Base-by-base conservation (phyloP, 148 eudicot genomes). In the Dianthus caryophyllus region DNA sequence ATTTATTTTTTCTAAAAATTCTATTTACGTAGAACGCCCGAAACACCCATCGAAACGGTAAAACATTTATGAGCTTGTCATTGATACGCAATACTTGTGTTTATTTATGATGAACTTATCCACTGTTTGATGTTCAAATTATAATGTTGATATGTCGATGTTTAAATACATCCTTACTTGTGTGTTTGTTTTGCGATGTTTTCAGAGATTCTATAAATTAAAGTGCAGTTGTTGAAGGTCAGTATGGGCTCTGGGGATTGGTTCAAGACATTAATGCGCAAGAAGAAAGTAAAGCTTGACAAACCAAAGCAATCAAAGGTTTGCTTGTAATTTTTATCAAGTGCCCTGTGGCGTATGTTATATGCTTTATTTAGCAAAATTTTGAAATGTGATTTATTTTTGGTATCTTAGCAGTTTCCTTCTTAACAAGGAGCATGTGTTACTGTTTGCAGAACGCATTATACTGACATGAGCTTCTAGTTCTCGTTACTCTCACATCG, bases 231-330 rank as follows among this genome's bases (percentile, higher is more conserved):
- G 43, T 73, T 69, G n/a, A 72, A 66, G 64, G 61, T 52, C 44
- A 61, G 48, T 71, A 93, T 89, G 96, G 91, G 95, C 49, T 85
- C 96, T 50, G 88, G 96, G 66, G 77, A 82, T 78, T 94, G 98
- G 96, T 78, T 94, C 36, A 94, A 86, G 85, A 79, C 75, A 48
- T 73, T 90, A 69, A 79, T 86, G 61, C 66, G 82, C 65, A 73
- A 70, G 70, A 94, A 82, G 88, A 94, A 88, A 83, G 78, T 64
- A 58, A 87, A 84, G 77, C 61, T 62, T 72, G 75, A 61, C 27
- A 84, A 79, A 76, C 71, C 73, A 27, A 85, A 79, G 62, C 80
- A 69, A 59, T 17, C 75, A n/a, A 84, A 82, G 96, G 97, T 88
- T 74, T 65, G 77, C 67, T 15, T 55, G 20, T 44, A 12, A 18